Evolutionary conservation across 495 filamentous ascomycete species (phyloP).

Genomic region (Hypoxylon rickii): DNA sequence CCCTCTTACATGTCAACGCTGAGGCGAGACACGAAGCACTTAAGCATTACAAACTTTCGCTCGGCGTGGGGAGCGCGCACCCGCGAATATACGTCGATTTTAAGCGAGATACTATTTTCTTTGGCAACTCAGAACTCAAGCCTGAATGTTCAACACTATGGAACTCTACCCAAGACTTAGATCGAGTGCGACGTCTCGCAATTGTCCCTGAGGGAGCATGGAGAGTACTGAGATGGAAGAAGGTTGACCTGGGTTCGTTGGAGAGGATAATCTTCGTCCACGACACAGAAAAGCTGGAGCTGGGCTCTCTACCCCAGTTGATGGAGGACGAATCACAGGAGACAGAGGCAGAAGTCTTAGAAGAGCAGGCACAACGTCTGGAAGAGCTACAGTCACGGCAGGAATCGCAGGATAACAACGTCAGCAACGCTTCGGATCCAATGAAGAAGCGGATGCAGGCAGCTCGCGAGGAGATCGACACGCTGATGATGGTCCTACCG

Average conservation of each 20-base stretch:
- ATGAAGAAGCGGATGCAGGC: slow-evolving; percentile 37
- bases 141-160: slow-evolving; percentile 33
- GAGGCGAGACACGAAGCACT: slow-evolving; percentile 43
- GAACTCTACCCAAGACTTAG: slow-evolving; percentile 26
- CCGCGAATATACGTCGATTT: slow-evolving; percentile 44
- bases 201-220: slow-evolving; percentile 37
- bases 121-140: slow-evolving; percentile 31
- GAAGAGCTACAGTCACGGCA: slow-evolving; percentile 16
- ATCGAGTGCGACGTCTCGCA: slow-evolving; percentile 31
- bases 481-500: slow-evolving; percentile 36
- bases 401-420: slow-evolving; percentile 9
- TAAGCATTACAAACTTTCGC: slow-evolving; percentile 39
- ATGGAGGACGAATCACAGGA: slow-evolving; percentile 28
- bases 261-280: slow-evolving; percentile 38
- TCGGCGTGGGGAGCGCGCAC: slow-evolving; percentile 37
- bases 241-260: slow-evolving; percentile 26
- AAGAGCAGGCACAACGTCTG: slow-evolving; percentile 18
- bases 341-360: slow-evolving; percentile 16
- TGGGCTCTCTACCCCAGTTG: slow-evolving; percentile 28
- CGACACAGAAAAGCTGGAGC: slow-evolving; percentile 27
- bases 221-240: slow-evolving; percentile 35
- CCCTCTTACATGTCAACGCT: slow-evolving; percentile 40
- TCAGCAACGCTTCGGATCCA: slow-evolving; percentile 4
- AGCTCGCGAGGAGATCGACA: slow-evolving; percentile 36
- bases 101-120: slow-evolving; percentile 39